phyloP scores from a whole-genome alignment of 2,329 filamentous ascomycete genomes.

The Botrytis squamosa region DNA sequence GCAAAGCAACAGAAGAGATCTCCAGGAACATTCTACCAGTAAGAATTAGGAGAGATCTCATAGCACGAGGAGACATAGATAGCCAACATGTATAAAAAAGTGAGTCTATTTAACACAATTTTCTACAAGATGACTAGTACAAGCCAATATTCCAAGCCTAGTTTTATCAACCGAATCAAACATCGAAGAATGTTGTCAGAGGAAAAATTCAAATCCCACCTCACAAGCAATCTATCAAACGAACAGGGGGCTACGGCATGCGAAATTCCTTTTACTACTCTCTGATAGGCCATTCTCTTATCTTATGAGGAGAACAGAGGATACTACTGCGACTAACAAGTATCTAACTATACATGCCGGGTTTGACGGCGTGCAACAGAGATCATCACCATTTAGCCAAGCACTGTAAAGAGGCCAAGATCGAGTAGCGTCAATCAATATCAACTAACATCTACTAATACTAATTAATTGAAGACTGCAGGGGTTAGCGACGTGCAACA shows the following conservation, averaged over 20 bases:
- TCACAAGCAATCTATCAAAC: not conserved
- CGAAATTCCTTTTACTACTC: not conserved
- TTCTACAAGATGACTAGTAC: too few species aligned
- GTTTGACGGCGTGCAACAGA: not conserved
- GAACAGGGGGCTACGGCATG: not conserved
- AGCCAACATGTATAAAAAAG: too few species aligned
- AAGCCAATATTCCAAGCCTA: too few species aligned
- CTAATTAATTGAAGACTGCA: not conserved
- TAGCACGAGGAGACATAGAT: too few species aligned
- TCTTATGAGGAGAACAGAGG: too few species aligned
- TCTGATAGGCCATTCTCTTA: not conserved
- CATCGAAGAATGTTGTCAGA: too few species aligned
- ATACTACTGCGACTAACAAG: too few species aligned
- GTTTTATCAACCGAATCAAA: too few species aligned
- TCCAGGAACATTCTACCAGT: not conserved
- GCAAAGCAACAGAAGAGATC: accelerated
- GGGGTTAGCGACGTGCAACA: not conserved
- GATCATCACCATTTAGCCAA: not conserved
- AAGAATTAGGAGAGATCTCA: accelerated
- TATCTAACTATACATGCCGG: not conserved
- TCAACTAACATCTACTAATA: not conserved
- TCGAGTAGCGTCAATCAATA: not conserved
- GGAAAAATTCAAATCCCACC: not conserved
- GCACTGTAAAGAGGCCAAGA: not conserved
- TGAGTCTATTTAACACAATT: too few species aligned